Percentiles rank a stretch among this genome's conserved stretches.
phyloP scores from a whole-genome alignment of 768 basidiomycete genomes.

The Tulasnella sp. region DNA sequence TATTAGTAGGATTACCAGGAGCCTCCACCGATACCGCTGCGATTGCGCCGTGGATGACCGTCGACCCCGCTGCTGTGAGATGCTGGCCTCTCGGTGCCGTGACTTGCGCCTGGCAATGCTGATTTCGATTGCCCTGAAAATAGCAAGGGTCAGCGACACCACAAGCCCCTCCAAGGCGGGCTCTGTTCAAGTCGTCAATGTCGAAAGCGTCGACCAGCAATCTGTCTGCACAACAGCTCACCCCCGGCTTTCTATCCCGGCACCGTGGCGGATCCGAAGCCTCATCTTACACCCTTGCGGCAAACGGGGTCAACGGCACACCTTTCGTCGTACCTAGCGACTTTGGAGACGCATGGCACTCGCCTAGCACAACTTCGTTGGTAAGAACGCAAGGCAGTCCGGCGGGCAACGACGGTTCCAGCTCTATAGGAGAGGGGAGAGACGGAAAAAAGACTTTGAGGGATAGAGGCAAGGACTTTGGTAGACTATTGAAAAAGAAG shows the following conservation, averaged over 20 bases:
- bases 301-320: conserved; percentile 6
- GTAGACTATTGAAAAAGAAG: conserved; percentile 2
- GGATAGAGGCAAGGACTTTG: conserved; percentile 5
- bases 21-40: background rate
- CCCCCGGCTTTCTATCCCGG: background rate
- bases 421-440: background rate
- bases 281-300: background rate
- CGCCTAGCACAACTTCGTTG: background rate
- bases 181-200: background rate
- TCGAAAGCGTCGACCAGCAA: background rate
- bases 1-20: background rate
- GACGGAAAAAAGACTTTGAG: background rate
- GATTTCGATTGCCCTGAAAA: background rate
- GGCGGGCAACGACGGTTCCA: background rate
- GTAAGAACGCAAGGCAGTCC: background rate
- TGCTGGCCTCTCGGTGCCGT: background rate
- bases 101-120: background rate
- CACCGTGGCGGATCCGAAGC: conserved; percentile 2
- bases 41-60: conserved; percentile 11
- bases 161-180: background rate
- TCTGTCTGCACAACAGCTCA: background rate
- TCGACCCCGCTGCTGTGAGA: background rate
- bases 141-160: background rate
- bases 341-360: conserved; percentile 6
- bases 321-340: background rate